phyloP scores from a whole-genome alignment of 106 monocot species.

The Ottelia alismoides region DNA sequence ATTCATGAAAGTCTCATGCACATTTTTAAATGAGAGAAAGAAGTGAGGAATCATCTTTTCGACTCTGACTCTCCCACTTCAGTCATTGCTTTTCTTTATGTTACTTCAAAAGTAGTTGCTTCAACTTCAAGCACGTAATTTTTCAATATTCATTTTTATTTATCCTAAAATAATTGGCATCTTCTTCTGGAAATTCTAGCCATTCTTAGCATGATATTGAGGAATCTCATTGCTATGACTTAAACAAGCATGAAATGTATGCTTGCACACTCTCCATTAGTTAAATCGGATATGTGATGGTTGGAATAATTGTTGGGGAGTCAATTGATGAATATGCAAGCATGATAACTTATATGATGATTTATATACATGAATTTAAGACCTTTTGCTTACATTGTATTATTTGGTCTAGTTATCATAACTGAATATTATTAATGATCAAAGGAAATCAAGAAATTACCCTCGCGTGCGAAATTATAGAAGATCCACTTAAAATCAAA shows the following conservation, averaged over 20 bases:
- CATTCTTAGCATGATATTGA: background rate
- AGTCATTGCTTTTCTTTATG: conserved; percentile 2
- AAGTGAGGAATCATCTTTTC: conserved; percentile 6
- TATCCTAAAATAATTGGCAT: background rate
- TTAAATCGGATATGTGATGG: background rate
- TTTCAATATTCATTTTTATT: background rate
- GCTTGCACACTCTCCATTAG: background rate
- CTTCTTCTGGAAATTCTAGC: background rate
- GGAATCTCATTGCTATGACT: background rate
- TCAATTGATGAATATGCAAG: background rate
- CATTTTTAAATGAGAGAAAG: conserved; percentile 4
- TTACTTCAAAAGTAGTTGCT: conserved; percentile 7
- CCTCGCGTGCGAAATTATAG: background rate
- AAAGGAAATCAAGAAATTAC: background rate
- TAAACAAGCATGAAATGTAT: background rate
- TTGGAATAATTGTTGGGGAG: background rate
- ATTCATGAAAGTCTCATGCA: conserved; percentile 4
- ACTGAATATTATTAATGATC: background rate
- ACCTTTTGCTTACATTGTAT: background rate
- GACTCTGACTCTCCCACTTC: conserved; percentile 1
- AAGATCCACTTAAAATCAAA: background rate
- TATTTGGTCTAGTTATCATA: background rate
- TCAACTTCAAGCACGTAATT: background rate
- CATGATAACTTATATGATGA: background rate
- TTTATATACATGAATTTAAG: too few species aligned